Conservation (phyloP, 805 yeast genomes). For the Lachancea meyersii region DNA sequence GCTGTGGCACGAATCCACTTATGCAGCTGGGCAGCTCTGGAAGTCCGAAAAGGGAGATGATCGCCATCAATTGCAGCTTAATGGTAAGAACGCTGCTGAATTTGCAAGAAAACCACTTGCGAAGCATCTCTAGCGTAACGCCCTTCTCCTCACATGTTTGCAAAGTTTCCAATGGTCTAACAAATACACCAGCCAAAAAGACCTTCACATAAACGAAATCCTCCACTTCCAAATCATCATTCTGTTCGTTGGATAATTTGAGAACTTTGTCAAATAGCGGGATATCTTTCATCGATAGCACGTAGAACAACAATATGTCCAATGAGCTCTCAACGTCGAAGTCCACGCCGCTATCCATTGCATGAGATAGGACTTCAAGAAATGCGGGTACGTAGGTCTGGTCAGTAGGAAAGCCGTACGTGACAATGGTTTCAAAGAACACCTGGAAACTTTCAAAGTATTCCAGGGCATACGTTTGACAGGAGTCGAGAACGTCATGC, state of each 20-base stretch:
- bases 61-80: slow-evolving; percentile 64
- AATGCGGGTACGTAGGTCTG: slow-evolving; percentile 26
- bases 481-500: slow-evolving; percentile 44
- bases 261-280: slow-evolving; percentile 26
- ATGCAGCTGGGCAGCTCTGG: slow-evolving; percentile 37
- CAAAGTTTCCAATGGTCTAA: slow-evolving; percentile 54
- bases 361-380: slow-evolving; percentile 23
- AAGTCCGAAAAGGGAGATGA: slow-evolving; percentile 44
- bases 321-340: slow-evolving; percentile 35
- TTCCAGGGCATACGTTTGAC: slow-evolving; percentile 54
- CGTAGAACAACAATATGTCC: slow-evolving; percentile 29
- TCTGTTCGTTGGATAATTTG: slow-evolving; percentile 30
- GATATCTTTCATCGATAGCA: slow-evolving; percentile 30
- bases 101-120: slow-evolving; percentile 55
- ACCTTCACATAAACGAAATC: slow-evolving; percentile 50
- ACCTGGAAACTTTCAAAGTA: slow-evolving; percentile 51
- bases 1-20: slow-evolving; percentile 38
- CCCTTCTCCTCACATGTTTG: slow-evolving; percentile 42
- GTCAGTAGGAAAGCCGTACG: slow-evolving; percentile 43
- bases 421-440: slow-evolving; percentile 50
- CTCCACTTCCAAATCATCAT: slow-evolving; percentile 27
- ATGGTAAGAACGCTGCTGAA: slow-evolving; percentile 70
- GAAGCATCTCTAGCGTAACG: slow-evolving; percentile 45
- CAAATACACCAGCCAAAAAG: slow-evolving; percentile 55
- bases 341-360: slow-evolving; percentile 33